phyloP scores from a whole-genome alignment of 208 protist species.

The Wallacemonas sp. region DNA sequence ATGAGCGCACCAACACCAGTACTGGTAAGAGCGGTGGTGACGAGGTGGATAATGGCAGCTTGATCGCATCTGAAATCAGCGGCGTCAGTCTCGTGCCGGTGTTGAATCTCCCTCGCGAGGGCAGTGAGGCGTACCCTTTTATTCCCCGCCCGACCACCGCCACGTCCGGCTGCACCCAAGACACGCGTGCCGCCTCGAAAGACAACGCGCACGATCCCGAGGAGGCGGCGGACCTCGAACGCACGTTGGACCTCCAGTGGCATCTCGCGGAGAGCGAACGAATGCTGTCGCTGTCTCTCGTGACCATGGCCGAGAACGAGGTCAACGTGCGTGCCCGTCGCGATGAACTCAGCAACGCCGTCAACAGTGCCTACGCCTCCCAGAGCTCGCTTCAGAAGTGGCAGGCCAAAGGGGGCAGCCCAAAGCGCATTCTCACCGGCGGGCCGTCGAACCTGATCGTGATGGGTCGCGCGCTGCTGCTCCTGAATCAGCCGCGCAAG shows the following conservation, averaged over 20 bases:
- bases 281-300: conserved; percentile 80
- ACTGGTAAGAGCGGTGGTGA: too few species aligned
- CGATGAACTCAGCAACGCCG: conserved; percentile 80
- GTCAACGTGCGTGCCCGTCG: conserved; percentile 79
- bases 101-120: neutral
- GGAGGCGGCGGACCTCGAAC: conserved; percentile 20
- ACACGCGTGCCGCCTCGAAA: neutral
- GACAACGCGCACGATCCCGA: conserved; percentile 24
- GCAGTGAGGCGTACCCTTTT: neutral
- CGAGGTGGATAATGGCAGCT: too few species aligned
- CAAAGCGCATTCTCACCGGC: conserved; percentile 70
- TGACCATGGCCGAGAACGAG: conserved; percentile 83
- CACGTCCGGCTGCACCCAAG: conserved; percentile 8
- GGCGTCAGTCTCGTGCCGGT: neutral
- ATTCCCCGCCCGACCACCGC: conserved; percentile 1
- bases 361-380: conserved; percentile 85
- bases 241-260: conserved; percentile 60
- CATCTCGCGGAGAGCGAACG: conserved; percentile 81
- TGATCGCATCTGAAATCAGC: too few species aligned
- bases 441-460: conserved; percentile 76
- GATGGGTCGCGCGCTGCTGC: conserved; percentile 65
- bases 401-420: conserved; percentile 58
- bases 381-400: conserved; percentile 80
- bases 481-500: conserved; percentile 80
- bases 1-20: neutral